These are phyloP conservation scores for Dendrobium huoshanense DNA, from an alignment of 106 monocot genomes.

Conservation along the genomic window DNA sequence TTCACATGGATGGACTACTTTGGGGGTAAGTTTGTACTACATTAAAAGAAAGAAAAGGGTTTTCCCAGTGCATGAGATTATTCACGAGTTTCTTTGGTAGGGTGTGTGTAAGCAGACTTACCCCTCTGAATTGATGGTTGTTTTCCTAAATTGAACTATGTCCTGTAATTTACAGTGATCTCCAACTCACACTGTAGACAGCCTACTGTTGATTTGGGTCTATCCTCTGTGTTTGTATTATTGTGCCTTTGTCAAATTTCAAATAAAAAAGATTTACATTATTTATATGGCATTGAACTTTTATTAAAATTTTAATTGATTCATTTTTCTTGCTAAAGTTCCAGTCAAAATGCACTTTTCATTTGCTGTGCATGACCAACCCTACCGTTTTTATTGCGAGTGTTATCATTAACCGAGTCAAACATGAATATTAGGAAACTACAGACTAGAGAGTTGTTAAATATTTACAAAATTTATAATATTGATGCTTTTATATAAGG, in stretches of 20 bases:
- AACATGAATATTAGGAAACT: neutral
- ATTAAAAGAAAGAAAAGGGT: neutral
- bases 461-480: neutral
- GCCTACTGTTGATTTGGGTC: neutral
- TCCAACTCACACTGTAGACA: too few species aligned
- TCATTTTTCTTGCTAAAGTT: neutral
- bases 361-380: neutral
- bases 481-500: neutral
- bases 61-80: neutral
- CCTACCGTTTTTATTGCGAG: neutral
- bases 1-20: neutral
- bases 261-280: neutral
- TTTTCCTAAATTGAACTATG: neutral
- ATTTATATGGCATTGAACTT: neutral
- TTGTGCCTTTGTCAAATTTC: neutral
- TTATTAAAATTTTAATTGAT: neutral
- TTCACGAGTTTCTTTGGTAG: neutral
- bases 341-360: neutral
- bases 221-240: neutral
- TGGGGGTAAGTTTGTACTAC: constrained; percentile 1
- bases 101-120: neutral
- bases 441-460: neutral
- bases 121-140: neutral
- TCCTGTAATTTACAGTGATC: too few species aligned
- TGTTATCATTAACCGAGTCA: neutral